Conservation (phyloP, 2,329 filamentous ascomycete species). For the Mycosphaerella arachidis region DNA sequence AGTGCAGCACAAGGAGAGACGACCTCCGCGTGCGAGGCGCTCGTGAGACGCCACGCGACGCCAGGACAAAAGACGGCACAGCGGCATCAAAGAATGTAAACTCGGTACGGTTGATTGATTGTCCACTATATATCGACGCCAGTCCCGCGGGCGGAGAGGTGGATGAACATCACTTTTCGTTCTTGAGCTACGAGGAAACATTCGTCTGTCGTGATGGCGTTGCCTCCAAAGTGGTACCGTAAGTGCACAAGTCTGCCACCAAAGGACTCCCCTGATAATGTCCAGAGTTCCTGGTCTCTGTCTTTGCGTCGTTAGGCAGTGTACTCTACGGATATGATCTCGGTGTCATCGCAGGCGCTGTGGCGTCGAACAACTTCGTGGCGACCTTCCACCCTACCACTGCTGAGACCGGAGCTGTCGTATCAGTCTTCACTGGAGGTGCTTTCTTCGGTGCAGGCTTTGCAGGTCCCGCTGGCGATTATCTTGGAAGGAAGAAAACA, state of each 20-base stretch:
- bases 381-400: constrained; percentile 38
- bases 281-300: constrained; percentile 51
- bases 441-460: constrained; percentile 66
- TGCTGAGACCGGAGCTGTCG: constrained; percentile 57
- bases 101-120: neutral
- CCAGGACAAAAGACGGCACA: neutral
- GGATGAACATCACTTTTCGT: neutral
- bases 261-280: neutral
- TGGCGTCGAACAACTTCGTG: constrained; percentile 43
- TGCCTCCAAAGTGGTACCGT: constrained; percentile 55
- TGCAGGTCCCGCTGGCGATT: constrained; percentile 61
- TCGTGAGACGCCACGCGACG: constrained; percentile 2
- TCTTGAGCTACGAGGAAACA: neutral
- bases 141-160: neutral
- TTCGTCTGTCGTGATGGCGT: constrained; percentile 40
- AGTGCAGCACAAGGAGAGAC: neutral
- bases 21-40: neutral
- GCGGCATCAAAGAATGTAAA: constrained; percentile 1
- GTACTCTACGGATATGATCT: constrained; percentile 56
- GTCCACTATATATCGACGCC: neutral
- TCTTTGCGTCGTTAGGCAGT: constrained; percentile 57
- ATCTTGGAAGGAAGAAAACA: constrained; percentile 64
- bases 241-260: neutral
- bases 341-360: constrained; percentile 57
- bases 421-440: constrained; percentile 72